Evolutionary conservation across 805 yeast species (phyloP), one percentile per base, ranked within the genome.

Genomic region (Blastobotrys parvus): DNA sequence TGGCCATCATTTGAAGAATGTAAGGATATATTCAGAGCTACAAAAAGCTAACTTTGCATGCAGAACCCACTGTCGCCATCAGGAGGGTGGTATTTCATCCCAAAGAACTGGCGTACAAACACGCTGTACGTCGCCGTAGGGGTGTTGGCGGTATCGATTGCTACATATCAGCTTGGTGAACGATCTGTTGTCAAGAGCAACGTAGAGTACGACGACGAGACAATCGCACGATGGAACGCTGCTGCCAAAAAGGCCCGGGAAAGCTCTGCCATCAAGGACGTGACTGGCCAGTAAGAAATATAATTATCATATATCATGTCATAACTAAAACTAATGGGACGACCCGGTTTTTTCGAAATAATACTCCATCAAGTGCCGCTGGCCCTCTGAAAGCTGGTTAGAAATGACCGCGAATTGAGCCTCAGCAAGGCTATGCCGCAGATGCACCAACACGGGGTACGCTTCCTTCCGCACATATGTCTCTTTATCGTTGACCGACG

Each of bases 61-160:
- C 6, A 34, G 29, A 36, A 11, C 15, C 27, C 25, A 15, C 39
- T 36, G 4, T 36, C 39, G n/a, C 76, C 75, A 21, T 54, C 75
- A 2, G 80, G 80, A 44, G 80, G 80, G 39, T 75, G 80, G 80
- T 69, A 56, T 57, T 69, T 69, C 54, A 68, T 70, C 13, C 80
- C 80, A 16, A 63, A 61, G 50, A 75, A 75, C 63, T 70, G 71
- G 61, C 64, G 63, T 44, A 48, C 60, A 19, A 75, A 75, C 55
- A 68, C 75, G 7, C 42, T 55, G 11, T 54, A 67, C 38, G 70
- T 69, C 8, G 59, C 66, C 16, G 64, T 63, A 10, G 72, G 72
- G 1, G 60, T 67, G 38, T 58, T 65, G 22, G 60, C 60, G 2
- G 56, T 60, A 4, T 51, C 66, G 17, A 58, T 56, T 35, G 57